phyloP scores from a whole-genome alignment of 371 early-diverging fungal genomes.

The Rhizopus delemar region DNA sequence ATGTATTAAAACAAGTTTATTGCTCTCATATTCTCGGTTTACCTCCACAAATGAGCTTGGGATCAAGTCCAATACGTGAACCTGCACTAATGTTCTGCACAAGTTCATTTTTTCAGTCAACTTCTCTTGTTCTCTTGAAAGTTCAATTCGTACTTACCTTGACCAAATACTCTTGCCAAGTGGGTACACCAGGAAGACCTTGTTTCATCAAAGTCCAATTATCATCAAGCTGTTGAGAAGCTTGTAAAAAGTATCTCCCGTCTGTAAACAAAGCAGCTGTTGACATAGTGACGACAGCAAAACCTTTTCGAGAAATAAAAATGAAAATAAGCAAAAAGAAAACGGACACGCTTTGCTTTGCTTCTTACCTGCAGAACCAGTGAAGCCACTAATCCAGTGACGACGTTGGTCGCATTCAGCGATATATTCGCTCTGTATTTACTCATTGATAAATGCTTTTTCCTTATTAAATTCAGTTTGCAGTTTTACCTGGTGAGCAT shows the following conservation, averaged over 20 bases:
- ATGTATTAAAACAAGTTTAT: neutral
- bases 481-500: conserved; percentile 85
- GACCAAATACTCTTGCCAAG: conserved; percentile 81
- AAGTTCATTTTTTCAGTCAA: neutral
- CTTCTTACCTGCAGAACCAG: conserved; percentile 89
- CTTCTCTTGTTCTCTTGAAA: neutral
- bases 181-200: conserved; percentile 85
- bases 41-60: conserved; percentile 76
- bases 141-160: conserved; percentile 40
- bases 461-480: neutral
- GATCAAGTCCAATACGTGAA: conserved; percentile 85
- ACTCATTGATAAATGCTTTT: too few relatives aligned
- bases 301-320: conserved; percentile 40
- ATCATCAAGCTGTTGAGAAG: conserved; percentile 85
- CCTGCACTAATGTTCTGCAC: conserved; percentile 60
- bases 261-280: conserved; percentile 94
- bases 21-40: conserved; percentile 12
- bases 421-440: conserved; percentile 91
- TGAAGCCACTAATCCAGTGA: conserved; percentile 96
- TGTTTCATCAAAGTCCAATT: conserved; percentile 90
- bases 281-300: conserved; percentile 73
- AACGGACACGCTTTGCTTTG: neutral
- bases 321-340: neutral
- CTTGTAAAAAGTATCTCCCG: conserved; percentile 98
- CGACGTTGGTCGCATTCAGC: conserved; percentile 92